Percentiles rank a stretch among this genome's conserved stretches.
Conservation (phyloP, 805 yeast species). For the Hanseniaspora pseudoguilliermondii region DNA sequence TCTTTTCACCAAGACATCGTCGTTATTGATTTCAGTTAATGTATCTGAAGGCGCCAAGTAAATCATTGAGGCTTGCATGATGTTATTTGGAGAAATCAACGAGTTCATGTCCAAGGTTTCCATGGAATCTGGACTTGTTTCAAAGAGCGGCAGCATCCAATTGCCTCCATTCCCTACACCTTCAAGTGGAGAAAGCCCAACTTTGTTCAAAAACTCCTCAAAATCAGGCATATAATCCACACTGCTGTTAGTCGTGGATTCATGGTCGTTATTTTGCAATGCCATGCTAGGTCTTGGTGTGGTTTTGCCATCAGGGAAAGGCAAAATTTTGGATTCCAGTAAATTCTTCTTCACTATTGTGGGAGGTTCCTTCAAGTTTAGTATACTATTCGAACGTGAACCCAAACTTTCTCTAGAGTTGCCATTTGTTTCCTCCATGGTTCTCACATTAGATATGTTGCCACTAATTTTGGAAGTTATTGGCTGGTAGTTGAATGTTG, state of each 20-base stretch:
- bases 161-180: not conserved
- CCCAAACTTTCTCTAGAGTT: not conserved
- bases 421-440: not conserved
- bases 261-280: not conserved
- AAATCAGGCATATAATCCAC: conserved; percentile 23
- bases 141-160: not conserved
- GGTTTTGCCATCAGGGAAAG: not conserved
- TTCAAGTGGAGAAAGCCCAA: not conserved
- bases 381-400: not conserved
- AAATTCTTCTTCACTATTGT: conserved; percentile 1
- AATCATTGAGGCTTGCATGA: conserved; percentile 8
- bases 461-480: conserved; percentile 7
- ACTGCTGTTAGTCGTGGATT: conserved; percentile 12
- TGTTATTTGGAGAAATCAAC: conserved; percentile 6
- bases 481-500: conserved; percentile 10
- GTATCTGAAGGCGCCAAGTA: conserved; percentile 5
- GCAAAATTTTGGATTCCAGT: conserved; percentile 5
- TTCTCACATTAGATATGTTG: conserved; percentile 8
- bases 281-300: not conserved
- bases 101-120: conserved; percentile 3
- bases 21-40: not conserved
- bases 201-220: conserved; percentile 26
- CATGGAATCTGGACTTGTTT: not conserved
- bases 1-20: not conserved
- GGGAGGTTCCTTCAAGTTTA: conserved; percentile 2